Base-by-base conservation (phyloP, 1,284 basidiomycete species). In the Singerocomus inundabilis region DNA sequence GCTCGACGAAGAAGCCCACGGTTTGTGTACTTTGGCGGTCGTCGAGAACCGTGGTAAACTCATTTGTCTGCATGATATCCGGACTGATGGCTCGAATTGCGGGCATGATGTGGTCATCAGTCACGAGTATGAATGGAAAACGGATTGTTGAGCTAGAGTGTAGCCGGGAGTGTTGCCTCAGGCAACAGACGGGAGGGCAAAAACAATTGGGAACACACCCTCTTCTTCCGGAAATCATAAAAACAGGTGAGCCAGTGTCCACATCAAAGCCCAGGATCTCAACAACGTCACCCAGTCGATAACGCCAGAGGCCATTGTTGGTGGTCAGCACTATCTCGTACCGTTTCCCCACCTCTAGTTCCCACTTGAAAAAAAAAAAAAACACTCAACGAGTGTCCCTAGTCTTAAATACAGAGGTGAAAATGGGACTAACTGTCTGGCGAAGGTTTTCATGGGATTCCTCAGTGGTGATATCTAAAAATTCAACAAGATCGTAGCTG, bases 241-340 rank as follows among this genome's bases (percentile, higher is more conserved):
- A 45, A 18, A 57, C 13, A 6, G 55, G 49, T 4, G 38, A 44
- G 18, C 54, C 46, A 18, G 40, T 26, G 3, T 33, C 37, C 2
- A 11, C 43, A 16, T 41, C 37, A 26, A 57, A 57, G 21, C 51
- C 51, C 11, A 33, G 16, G 15, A 54, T 7, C 3, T 42, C 31
- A 4, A 54, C 18, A 21, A 46, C 29, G 29, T 57, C 51, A 9
- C 34, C 55, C 31, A 53, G 28, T 8, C 32, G 33, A 33, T 53
- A 57, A 33, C 48, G 44, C 51, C 55, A 57, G 28, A 56, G n/a
- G n/a, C 55, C 55, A 11, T 49, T 31, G n/a, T 26, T 28, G 24
- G 53, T 58, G 2, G 56, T 57, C 28, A 48, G 18, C n/a, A 57
- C 42, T 5, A 48, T 18, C 29, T 56, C 43, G 31, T 56, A 56